Evolutionary conservation across 257 asterid species (phyloP), one percentile per base, ranked within the genome.

Genomic region (Handroanthus guayacan): DNA sequence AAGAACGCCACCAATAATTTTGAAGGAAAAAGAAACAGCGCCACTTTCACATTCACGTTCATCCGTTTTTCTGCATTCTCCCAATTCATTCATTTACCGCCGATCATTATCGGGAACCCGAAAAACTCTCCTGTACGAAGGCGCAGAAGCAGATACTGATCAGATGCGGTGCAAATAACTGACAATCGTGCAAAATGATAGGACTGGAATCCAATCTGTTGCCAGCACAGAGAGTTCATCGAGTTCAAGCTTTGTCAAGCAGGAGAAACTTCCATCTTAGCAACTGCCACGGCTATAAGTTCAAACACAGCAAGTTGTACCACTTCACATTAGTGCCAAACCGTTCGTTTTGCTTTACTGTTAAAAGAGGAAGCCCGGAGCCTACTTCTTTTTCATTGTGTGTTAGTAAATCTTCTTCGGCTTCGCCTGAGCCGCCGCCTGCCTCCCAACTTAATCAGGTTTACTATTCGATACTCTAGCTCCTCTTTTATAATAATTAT

Each of bases 371-470:
- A 55, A 54, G 47, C 52, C 48, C 41, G 25, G 62, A 67, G 13
- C 69, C 41, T 17, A n/a, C 58, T 62, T 64, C 83, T 13, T 82
- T 82, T 75, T 75, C 83, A 67, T 80, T 72, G 70, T 67, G 71
- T 50, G 86, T 56, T 44, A 37, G 61, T 13, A 66, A 60, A 61
- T 81, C 86, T 16, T 66, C 90, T n/a, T 45, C 51, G 36, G 76
- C 81, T 47, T 67, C 83, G 68, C 69, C 82, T 78, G 71, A 65
- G 82, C 79, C 55, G 51, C 71, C 71, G 75, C 79, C 76, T 31
- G 17, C 56, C 17, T 36, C 66, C 17, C 80, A 51, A 70, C 69
- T 84, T 41, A 69, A 77, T 63, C 77, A 79, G 88, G 90, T 86
- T 64, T 25, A 25, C 25, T 25, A 44, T 54, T 71, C 18, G 25